These are phyloP conservation scores for Apiospora marii DNA, from an alignment of 2,329 filamentous ascomycete genomes.

Conservation along the genomic window DNA sequence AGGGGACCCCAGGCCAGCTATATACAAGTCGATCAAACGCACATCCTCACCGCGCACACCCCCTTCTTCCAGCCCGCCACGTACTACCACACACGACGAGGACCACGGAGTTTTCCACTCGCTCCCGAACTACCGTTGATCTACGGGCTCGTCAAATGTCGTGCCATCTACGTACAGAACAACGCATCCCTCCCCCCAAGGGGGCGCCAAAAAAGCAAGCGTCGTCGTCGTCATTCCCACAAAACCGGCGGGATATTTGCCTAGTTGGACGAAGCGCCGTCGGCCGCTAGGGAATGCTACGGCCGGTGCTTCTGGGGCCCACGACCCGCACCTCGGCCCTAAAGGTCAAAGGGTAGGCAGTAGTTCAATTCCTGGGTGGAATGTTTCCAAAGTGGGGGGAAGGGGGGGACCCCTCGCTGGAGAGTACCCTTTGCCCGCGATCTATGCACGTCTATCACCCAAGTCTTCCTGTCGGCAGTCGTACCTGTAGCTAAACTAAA, in stretches of 20 bases:
- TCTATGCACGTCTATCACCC: neutral
- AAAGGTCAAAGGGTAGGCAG: neutral
- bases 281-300: neutral
- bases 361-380: neutral
- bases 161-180: slow-evolving; percentile 14
- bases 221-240: slow-evolving; percentile 15
- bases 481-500: neutral
- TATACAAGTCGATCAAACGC: neutral
- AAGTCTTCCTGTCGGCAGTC: neutral
- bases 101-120: neutral
- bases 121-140: neutral
- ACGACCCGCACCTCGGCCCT: slow-evolving; percentile 19
- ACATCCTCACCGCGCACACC: neutral
- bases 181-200: neutral
- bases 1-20: neutral
- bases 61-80: neutral
- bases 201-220: neutral
- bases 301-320: neutral
- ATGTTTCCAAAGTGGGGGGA: neutral
- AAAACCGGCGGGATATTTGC: slow-evolving; percentile 11
- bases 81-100: neutral
- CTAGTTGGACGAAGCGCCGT: slow-evolving; percentile 18
- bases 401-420: too few relatives aligned
- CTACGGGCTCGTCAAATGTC: neutral
- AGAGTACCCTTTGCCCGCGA: neutral